Base-by-base conservation (phyloP, 148 eudicot genomes). In the Nepenthes mirabilis region DNA sequence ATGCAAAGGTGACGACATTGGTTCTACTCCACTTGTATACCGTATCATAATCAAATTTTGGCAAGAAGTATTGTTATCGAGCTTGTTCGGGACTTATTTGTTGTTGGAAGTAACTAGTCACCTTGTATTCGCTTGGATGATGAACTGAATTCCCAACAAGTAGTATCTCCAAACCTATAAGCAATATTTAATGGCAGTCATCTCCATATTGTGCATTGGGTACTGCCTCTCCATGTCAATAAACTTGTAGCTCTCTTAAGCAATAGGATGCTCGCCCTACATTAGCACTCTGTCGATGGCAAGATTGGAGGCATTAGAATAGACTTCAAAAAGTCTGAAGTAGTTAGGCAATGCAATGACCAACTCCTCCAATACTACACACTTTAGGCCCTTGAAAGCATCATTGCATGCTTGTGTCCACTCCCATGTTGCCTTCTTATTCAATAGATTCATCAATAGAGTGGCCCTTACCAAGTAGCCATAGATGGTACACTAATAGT, bases 261-360 rank as follows among this genome's bases (percentile, higher is more conserved):
- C 55, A 45, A 65, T n/a, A 1, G 34, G 68, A 36, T 65, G 61
- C 9, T 52, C 43, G 2, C 45, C 61, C 8, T 66, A 49, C 56
- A 58, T 66, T 3, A 66, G 49, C 0, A 66, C 69, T 9, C 63
- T 63, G 2, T 56, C 62, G 49, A 66, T 50, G 1, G 62, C 36
- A 58, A 57, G 48, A 9, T 66, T 36, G 1, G 61, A 65, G 6
- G 61, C 60, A 45, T 56, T 54, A 1, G 34, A 45, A 11, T 65
- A 58, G 2, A 55, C 12, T 47, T 34, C n/a, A 45, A 47, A 6
- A 1, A 33, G 3, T 8, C 14, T 33, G 2, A 14, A 23, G 35
- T 5, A 55, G 1, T 55, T 4, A 23, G 58, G 58, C 35, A 55
- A 34, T 1, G 36, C 36, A 1, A 55, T 6, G 34, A 55, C 35